Conservation (phyloP, 2,329 filamentous ascomycete species). For the Curvularia verruculosa region DNA sequence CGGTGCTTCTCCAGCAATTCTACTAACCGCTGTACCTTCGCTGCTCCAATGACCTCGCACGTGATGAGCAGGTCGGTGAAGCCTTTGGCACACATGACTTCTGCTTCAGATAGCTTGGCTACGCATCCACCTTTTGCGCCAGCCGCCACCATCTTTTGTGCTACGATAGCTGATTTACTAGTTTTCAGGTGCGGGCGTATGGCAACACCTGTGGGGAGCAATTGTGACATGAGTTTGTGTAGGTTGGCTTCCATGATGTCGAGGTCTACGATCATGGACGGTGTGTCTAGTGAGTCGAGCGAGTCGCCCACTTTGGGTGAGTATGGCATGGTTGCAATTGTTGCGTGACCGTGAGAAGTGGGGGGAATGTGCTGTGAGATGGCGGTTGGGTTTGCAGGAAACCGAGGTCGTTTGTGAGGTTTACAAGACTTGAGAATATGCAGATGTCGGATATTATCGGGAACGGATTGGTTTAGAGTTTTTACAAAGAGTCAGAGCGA, state of each 20-base stretch:
- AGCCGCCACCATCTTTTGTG: slow-evolving; percentile 52
- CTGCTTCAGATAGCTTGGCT: slow-evolving; percentile 57
- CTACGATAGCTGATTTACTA: slow-evolving; percentile 57
- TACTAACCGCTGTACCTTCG: slow-evolving; percentile 56
- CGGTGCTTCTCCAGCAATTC: slow-evolving; percentile 52
- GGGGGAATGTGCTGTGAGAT: not conserved
- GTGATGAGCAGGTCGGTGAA: slow-evolving; percentile 60
- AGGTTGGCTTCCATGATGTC: slow-evolving; percentile 61
- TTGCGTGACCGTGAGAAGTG: not conserved
- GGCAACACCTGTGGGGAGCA: slow-evolving; percentile 54
- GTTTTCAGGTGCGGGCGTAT: slow-evolving; percentile 62
- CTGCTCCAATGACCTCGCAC: slow-evolving; percentile 56
- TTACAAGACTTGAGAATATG: too few species aligned
- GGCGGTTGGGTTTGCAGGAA: not conserved
- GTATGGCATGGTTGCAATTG: slow-evolving; percentile 39
- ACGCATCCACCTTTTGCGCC: slow-evolving; percentile 60
- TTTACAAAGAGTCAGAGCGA: slow-evolving; percentile 1
- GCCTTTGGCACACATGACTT: slow-evolving; percentile 50
- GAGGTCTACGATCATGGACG: slow-evolving; percentile 63
- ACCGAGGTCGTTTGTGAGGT: not conserved
- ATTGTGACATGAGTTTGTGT: slow-evolving; percentile 52
- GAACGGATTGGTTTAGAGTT: not conserved
- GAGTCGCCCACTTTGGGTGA: slow-evolving; percentile 52
- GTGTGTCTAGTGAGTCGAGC: slow-evolving; percentile 58
- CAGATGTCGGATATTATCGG: too few species aligned